A percentile compares a stretch with the other conserved stretches of the same genome.
Evolutionary conservation across 176 grass and related monocot genomes (phyloP).

Genomic region (Oryza australiensis): DNA sequence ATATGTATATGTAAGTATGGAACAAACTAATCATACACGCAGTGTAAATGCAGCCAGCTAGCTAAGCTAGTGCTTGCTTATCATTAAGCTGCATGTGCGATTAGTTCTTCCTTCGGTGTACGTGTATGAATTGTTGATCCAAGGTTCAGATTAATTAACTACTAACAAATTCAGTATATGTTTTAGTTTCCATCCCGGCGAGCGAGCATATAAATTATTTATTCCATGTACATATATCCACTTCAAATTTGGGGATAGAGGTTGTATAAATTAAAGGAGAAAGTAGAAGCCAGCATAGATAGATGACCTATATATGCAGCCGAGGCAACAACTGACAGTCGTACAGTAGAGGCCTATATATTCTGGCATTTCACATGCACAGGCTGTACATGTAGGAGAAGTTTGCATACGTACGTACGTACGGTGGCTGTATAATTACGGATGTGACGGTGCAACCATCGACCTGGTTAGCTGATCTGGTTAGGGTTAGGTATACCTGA

Average conservation of each 20-base stretch:
- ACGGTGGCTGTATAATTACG: background rate
- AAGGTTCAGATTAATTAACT: no score
- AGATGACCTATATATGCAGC: no score
- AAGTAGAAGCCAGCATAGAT: no score
- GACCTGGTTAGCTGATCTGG: background rate
- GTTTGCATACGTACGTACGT: background rate
- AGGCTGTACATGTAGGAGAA: background rate
- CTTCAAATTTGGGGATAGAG: no score
- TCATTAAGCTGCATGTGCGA: background rate
- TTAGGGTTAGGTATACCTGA: conserved; percentile 28
- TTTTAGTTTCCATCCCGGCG: no score
- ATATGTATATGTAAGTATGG: background rate
- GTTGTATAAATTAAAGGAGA: no score
- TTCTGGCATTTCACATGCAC: background rate
- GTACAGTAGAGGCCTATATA: background rate
- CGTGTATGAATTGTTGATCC: no score
- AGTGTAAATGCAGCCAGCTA: background rate
- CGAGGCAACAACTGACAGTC: no score
- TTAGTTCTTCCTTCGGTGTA: no score
- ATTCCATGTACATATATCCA: no score
- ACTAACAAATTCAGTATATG: no score
- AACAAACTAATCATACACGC: background rate
- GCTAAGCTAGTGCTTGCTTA: background rate
- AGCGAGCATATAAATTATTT: no score
- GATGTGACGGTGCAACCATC: conserved; percentile 34